Evolutionary conservation across 2,329 filamentous ascomycete genomes (phyloP).

Genomic region (Hortaea sp.): DNA sequence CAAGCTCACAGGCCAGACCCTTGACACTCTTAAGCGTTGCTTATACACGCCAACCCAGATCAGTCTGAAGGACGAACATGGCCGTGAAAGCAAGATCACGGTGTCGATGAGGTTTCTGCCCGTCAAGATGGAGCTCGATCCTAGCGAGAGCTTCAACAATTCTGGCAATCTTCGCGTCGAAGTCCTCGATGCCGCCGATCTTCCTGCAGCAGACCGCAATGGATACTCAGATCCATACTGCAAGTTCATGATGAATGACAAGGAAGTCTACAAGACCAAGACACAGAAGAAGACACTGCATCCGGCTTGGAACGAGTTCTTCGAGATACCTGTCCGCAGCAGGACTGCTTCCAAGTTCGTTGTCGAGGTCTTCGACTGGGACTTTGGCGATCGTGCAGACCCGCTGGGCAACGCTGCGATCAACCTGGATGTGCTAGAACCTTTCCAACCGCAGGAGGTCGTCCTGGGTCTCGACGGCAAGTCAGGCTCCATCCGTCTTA

Average conservation of each 20-base stretch:
- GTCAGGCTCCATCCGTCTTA: conserved; percentile 71
- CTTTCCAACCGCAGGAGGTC: conserved; percentile 71
- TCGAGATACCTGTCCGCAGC: conserved; percentile 73
- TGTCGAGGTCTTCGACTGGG: conserved; percentile 85
- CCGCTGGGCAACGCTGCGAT: conserved; percentile 71
- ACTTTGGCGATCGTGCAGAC: conserved; percentile 92
- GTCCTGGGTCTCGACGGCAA: conserved; percentile 74
- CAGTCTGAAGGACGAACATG: conserved; percentile 67
- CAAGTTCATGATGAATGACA: conserved; percentile 83
- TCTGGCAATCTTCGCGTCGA: conserved; percentile 94
- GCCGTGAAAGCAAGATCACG: conserved; percentile 66
- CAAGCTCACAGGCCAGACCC: conserved; percentile 71
- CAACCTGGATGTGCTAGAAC: conserved; percentile 69
- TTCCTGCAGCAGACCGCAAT: conserved; percentile 92
- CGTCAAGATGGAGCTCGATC: conserved; percentile 85
- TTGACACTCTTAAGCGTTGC: conserved; percentile 70
- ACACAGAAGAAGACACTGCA: conserved; percentile 93
- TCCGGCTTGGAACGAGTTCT: conserved; percentile 92
- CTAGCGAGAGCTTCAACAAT: conserved; percentile 97
- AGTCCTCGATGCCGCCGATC: conserved; percentile 70
- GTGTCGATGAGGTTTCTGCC: conserved; percentile 93
- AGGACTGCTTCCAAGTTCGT: conserved; percentile 75
- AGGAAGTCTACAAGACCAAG: conserved; percentile 91
- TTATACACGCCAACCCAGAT: conserved; percentile 84
- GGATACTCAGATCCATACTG: conserved; percentile 96